Conservation (phyloP, 73 alveolate species). For the Effrenium voratum region DNA sequence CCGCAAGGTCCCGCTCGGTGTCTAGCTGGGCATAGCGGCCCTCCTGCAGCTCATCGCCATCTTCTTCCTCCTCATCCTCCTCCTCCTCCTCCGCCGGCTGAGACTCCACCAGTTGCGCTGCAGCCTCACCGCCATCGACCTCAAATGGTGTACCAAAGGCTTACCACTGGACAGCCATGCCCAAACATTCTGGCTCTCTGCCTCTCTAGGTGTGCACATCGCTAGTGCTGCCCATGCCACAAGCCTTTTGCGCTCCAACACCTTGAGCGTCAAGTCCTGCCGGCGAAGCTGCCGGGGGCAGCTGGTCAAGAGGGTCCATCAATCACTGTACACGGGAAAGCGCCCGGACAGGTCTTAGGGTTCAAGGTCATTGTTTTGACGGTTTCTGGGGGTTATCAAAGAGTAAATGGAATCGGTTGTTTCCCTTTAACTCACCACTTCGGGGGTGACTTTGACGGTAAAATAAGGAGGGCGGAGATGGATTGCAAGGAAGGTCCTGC, state of each 20-base stretch:
- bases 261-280: conserved; percentile 34
- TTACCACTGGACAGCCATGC: background rate
- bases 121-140: conserved; percentile 42
- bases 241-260: conserved; percentile 27
- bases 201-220: background rate
- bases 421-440: too few species aligned
- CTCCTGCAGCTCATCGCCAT: conserved; percentile 25
- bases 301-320: too few species aligned
- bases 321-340: too few species aligned
- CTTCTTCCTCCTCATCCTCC: background rate
- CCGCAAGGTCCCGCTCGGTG: conserved; percentile 72
- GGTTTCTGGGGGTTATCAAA: too few species aligned
- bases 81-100: conserved; percentile 11
- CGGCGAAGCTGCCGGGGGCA: too few species aligned
- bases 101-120: conserved; percentile 3
- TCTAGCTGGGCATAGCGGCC: conserved; percentile 83
- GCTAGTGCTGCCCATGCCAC: background rate
- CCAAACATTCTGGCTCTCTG: background rate
- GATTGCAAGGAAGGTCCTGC: too few species aligned
- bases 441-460: too few species aligned
- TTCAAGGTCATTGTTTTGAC: too few species aligned
- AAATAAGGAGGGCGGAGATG: too few species aligned
- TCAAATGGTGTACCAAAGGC: background rate
- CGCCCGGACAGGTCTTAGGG: too few species aligned
- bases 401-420: too few species aligned